Base-by-base conservation (phyloP, 495 filamentous ascomycete genomes). In the Jackrogersella minutella region DNA sequence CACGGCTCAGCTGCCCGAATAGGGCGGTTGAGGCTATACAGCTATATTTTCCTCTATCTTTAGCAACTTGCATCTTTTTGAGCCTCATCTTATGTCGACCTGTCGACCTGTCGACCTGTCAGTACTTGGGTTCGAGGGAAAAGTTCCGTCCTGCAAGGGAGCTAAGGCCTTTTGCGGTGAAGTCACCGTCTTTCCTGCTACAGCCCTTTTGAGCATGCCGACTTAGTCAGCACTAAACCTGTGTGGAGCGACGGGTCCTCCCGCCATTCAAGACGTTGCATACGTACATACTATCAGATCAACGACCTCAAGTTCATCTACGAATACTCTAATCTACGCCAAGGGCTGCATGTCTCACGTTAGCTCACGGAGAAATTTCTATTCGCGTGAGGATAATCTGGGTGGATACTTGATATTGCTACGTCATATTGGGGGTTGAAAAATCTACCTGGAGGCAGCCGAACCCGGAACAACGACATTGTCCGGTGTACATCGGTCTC, bases 1-100 rank as follows among this genome's bases (percentile, higher is more conserved):
- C 50, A 50, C 55, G 50, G 61, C 50, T 69, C 66, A 69, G 66
- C 66, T 69, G 41, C 60, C 56, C 55, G 33, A 64, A 61, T 46
- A 59, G 46, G 66, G 66, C 66, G 62, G 37, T 57, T 39, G 66
- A 69, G 66, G 66, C 66, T 30, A 61, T 60, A 61, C 58, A 58
- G 64, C 64, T 62, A 26, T 30, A 30, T 30, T 3, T 13, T 55
- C 26, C 24, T 56, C 59, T 60, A 55, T 63, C 19, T 58, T 58
- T 58, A 67, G 36, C 13, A 56, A 16, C 49, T 34, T 43, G 14
- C 65, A 63, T 58, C 28, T 41, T 63, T 24, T 63, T 24, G 30
- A 62, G 58, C 65, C 59, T 52, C 40, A 47, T 43, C 33, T 50
- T 60, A 26, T 24, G 41, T 46, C 41, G 10, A 46, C 19, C 11